Base-by-base conservation (phyloP, 2,329 filamentous ascomycete species). In the Periconia sp. region DNA sequence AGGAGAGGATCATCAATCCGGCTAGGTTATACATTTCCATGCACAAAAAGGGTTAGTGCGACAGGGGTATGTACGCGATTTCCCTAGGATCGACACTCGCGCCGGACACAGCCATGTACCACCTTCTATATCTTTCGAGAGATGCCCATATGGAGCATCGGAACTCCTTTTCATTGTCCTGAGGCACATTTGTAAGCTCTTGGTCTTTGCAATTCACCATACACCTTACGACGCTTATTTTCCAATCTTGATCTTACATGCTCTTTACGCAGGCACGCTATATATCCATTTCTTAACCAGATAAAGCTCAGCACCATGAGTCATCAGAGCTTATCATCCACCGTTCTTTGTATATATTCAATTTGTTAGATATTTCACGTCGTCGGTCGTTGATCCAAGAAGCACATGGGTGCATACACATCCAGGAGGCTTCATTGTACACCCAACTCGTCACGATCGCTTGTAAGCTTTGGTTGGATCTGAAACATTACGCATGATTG, bases 211-310 rank as follows among this genome's bases (percentile, higher is more conserved):
- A 11, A 37, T 11, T 37, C 15, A 11, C 15, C 33, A 37, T 5
- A 37, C 33, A 37, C 33, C 33, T n/a, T 33, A 23, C 19, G 14
- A 19, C 19, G 14, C 10, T 27, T 45, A n/a, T 45, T 45, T 44
- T n/a, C 23, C 23, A 27, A 27, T 27, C 23, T 45, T 27, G 6
- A n/a, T 45, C 20, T 15, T 45, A 30, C 30, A 45, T 14, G 15
- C 17, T 45, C 20, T 14, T 31, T 45, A 45, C 27, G 43, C 27
- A 45, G 43, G n/a, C 30, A 45, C 43, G 43, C n/a, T 45, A 45
- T 45, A 45, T 45, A 45, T 45, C 43, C 43, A 33, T 33, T 45
- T 31, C 11, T 31, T 37, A 6, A 11, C 33, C 11, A 6, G 15
- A 37, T 37, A n/a, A 37, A 37, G 33, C 33, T 37, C 33, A 11